Evolutionary conservation across 495 filamentous ascomycete species (phyloP).

Genomic region (Penicillium diatomitis): DNA sequence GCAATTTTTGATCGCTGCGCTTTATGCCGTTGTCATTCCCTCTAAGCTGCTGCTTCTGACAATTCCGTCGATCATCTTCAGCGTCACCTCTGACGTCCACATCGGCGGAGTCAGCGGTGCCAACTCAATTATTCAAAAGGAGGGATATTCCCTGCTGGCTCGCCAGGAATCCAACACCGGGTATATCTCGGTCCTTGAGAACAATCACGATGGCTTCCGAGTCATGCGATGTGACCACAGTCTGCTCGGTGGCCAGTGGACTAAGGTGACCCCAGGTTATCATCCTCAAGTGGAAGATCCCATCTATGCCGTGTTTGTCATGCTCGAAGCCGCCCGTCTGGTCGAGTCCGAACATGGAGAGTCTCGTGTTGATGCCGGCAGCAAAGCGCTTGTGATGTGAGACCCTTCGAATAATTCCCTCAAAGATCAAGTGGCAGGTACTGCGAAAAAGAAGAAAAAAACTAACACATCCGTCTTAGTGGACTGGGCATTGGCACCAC

Average conservation of each 20-base stretch:
- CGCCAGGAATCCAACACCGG: slow-evolving; percentile 79
- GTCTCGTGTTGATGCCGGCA: slow-evolving; percentile 48
- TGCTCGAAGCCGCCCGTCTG: slow-evolving; percentile 83
- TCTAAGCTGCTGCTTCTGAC: slow-evolving; percentile 56
- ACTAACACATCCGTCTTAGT: slow-evolving; percentile 30
- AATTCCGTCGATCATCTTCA: slow-evolving; percentile 63
- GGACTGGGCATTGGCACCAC: slow-evolving; percentile 90
- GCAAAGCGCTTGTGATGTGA: slow-evolving; percentile 77
- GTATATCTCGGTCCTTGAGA: slow-evolving; percentile 85
- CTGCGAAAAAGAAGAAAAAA: not conserved
- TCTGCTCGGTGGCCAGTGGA: slow-evolving; percentile 91
- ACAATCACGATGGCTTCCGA: slow-evolving; percentile 56
- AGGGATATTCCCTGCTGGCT: slow-evolving; percentile 54
- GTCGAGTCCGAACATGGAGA: slow-evolving; percentile 46
- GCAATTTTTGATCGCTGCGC: slow-evolving; percentile 51
- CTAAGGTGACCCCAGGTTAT: slow-evolving; percentile 20
- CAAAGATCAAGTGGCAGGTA: not conserved
- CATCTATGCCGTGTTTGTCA: slow-evolving; percentile 86
- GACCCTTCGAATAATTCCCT: slow-evolving; percentile 3
- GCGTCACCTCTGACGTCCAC: slow-evolving; percentile 62
- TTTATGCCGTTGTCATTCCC: slow-evolving; percentile 57
- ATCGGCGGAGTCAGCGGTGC: slow-evolving; percentile 45
- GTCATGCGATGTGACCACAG: slow-evolving; percentile 91
- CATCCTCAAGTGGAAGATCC: slow-evolving; percentile 60
- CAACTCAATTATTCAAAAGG: slow-evolving; percentile 50